Percentiles rank a stretch among this genome's conserved stretches.
These are phyloP conservation scores for Leccinum fibrillosum DNA, from an alignment of 768 basidiomycete genomes.

Conservation along the genomic window DNA sequence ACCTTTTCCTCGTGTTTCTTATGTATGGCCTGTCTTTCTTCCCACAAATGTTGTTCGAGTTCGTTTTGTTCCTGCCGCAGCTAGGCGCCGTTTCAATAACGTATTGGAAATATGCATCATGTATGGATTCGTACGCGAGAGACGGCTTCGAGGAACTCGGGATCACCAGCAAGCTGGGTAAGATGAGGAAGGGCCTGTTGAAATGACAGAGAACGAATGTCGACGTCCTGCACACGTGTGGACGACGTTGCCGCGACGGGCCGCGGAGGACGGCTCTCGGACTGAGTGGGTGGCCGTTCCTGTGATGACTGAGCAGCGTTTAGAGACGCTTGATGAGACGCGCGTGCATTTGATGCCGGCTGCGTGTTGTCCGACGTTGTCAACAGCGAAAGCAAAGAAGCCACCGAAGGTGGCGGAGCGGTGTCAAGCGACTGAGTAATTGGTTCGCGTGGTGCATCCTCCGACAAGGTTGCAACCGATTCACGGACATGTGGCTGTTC, in stretches of 20 bases:
- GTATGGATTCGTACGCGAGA: constrained; percentile 42
- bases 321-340: constrained; percentile 5
- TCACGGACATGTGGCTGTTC: constrained; percentile 5
- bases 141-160: constrained; percentile 47
- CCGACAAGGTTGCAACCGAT: constrained; percentile 5
- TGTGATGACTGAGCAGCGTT: constrained; percentile 11
- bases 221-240: constrained; percentile 19
- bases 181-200: constrained; percentile 68
- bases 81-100: constrained; percentile 35
- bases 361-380: constrained; percentile 32
- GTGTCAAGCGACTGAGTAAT: background rate
- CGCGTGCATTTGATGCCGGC: constrained; percentile 6
- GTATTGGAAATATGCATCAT: background rate
- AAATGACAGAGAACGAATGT: constrained; percentile 53
- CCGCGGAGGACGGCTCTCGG: constrained; percentile 15
- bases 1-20: constrained; percentile 70
- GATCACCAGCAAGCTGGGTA: constrained; percentile 56
- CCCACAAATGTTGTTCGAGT: constrained; percentile 66
- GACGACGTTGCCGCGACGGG: constrained; percentile 3
- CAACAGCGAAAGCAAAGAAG: constrained; percentile 61
- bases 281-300: constrained; percentile 9
- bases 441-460: constrained; percentile 4
- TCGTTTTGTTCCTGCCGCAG: constrained; percentile 68
- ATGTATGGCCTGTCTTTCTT: constrained; percentile 60
- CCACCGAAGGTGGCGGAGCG: constrained; percentile 44